Evolutionary conservation across 108 stramenopile species (phyloP), one percentile per base, ranked within the genome.

Genomic region (Poteriospumella lacustris): DNA sequence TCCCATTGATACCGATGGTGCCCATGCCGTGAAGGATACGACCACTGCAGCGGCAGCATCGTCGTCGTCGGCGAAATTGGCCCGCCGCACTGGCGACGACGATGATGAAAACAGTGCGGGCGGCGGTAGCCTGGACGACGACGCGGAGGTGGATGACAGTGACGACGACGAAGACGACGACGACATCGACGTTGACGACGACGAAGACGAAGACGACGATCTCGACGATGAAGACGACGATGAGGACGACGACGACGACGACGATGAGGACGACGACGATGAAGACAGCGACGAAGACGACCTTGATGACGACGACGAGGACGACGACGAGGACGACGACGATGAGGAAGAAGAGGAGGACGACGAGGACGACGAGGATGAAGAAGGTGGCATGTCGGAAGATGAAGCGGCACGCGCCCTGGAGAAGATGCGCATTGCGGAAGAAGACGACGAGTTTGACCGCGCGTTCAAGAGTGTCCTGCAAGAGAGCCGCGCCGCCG

Each of bases 381-480:
- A 68, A 39, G 47, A 56, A 52, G 70, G 42, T 42, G 70, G 5
- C 9, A 42, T 42, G 3, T 44, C 70, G 24, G 44, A 56, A 42
- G 5, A 26, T 3, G 70, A 73, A 56, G 70, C 70, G 3, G 41
- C 41, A 3, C 38, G 42, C 9, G 36, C 36, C 31, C 36, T 73
- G 9, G 70, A 73, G 41, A 44, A 56, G 26, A 36, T 73, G 42
- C 36, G 70, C 15, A 56, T 56, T 12, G 70, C 47, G 26, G 70
- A 73, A 73, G 70, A 73, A 56, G 70, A 73, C 70, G 70, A 73
- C 26, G 70, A 73, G 3, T 73, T 73, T 24, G 70, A 73, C 9
- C 12, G 31, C 12, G 70, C 70, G 5, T 73, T 73, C 47, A 73
- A 73, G 42, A 38, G 5, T 56, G 26, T 73, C 9, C 26, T 73